These are phyloP conservation scores for Cercophora sp. DNA, from an alignment of 495 filamentous ascomycete genomes.

Conservation along the genomic window DNA sequence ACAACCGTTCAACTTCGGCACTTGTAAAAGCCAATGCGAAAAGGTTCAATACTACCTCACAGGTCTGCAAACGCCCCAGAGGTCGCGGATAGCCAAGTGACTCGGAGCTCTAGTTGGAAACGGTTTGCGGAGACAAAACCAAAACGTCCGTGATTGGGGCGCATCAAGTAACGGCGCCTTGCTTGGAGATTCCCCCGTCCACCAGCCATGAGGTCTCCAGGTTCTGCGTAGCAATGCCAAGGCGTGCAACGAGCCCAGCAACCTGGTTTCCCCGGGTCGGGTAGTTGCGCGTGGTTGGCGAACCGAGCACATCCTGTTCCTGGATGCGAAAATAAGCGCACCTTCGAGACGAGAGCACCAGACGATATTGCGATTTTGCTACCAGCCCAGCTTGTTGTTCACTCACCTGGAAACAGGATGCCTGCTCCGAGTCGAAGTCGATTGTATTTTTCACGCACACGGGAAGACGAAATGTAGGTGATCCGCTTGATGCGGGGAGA, in stretches of 20 bases:
- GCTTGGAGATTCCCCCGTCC: background rate
- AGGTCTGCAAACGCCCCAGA: background rate
- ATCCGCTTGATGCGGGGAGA: background rate
- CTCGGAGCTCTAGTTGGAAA: background rate
- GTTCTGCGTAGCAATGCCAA: slow-evolving; percentile 7
- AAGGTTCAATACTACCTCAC: background rate
- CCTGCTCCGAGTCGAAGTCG: too few species aligned
- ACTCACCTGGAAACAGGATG: too few species aligned
- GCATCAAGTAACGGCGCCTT: background rate
- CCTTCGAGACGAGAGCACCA: too few species aligned
- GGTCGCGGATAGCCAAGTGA: background rate
- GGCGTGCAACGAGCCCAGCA: background rate
- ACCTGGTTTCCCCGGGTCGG: background rate
- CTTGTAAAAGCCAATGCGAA: background rate
- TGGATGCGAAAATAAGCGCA: too few species aligned
- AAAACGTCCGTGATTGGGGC: slow-evolving; percentile 5
- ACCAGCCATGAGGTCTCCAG: slow-evolving; percentile 6
- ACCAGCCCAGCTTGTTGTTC: too few species aligned
- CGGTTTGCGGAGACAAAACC: background rate
- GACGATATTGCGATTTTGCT: too few species aligned
- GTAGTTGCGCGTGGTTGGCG: background rate
- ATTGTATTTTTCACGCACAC: too few species aligned
- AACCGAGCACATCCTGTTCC: too few species aligned
- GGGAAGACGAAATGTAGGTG: background rate
- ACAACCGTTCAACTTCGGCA: background rate